Conservation (phyloP, 495 filamentous ascomycete species). For the Haplographium delicatum region DNA sequence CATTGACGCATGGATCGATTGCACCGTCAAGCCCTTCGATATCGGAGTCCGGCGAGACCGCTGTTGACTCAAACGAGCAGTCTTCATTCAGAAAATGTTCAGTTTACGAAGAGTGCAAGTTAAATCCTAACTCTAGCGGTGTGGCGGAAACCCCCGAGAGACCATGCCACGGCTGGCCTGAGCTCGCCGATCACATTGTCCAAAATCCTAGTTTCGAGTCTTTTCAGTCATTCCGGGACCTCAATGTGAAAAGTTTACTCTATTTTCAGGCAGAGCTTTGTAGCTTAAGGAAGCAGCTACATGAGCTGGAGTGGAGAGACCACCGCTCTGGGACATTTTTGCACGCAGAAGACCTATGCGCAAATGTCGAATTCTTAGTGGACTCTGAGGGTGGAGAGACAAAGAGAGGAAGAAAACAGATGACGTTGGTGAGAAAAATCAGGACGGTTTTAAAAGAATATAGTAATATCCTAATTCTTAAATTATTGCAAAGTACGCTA, state of each 20-base stretch:
- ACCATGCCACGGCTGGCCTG: conserved; percentile 24
- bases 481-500: background rate
- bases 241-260: conserved; percentile 30
- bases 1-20: background rate
- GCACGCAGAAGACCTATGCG: no score
- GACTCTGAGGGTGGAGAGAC: conserved; percentile 4
- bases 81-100: background rate
- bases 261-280: conserved; percentile 28
- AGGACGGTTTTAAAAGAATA: conserved; percentile 13
- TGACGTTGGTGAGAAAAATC: background rate
- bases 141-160: background rate
- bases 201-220: conserved; percentile 22
- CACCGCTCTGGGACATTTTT: background rate
- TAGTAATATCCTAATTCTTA: conserved; percentile 6
- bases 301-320: conserved; percentile 1
- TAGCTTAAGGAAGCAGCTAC: background rate
- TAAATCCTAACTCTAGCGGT: background rate
- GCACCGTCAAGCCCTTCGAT: background rate
- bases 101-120: background rate
- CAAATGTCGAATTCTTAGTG: background rate
- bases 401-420: background rate
- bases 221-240: conserved; percentile 26
- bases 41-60: background rate
- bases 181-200: conserved; percentile 23
- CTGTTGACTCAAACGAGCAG: background rate